Percentiles rank a stretch among this genome's conserved stretches.
Conservation (phyloP, 352 stramenopile genomes). For the Detonula confervacea region DNA sequence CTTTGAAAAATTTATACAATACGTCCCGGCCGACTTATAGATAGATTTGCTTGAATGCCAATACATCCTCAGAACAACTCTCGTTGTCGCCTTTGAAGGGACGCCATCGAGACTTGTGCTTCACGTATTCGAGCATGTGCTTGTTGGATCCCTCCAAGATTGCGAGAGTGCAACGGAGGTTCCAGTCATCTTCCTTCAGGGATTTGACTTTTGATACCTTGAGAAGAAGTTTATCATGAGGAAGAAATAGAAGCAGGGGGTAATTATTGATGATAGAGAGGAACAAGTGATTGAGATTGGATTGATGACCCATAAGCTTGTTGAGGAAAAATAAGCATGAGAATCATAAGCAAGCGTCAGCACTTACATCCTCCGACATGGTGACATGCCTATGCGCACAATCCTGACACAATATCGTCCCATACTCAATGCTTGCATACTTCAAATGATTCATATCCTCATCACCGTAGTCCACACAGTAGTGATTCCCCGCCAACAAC, state of each 20-base stretch:
- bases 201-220: conserved; percentile 44
- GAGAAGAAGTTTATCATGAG: not conserved
- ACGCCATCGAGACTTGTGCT: conserved; percentile 39
- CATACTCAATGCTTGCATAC: conserved; percentile 45
- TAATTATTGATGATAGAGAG: not conserved
- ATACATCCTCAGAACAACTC: conserved; percentile 30
- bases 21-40: conserved; percentile 26
- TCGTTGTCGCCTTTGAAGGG: conserved; percentile 10
- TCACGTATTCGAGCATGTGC: conserved; percentile 50
- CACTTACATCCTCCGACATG: conserved; percentile 25
- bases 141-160: conserved; percentile 36
- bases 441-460: conserved; percentile 10
- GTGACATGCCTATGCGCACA: conserved; percentile 39
- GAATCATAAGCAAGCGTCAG: not conserved
- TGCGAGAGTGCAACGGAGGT: conserved; percentile 26
- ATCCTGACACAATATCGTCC: conserved; percentile 43
- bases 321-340: not conserved
- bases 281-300: not conserved
- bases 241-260: not conserved
- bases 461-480: conserved; percentile 50
- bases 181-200: conserved; percentile 33
- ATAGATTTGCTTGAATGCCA: conserved; percentile 57
- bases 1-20: conserved; percentile 30
- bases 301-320: not conserved
- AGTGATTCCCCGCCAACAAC: conserved; percentile 44